Base-by-base conservation (phyloP, 2,329 filamentous ascomycete species). In the Bipolaris victoriae region DNA sequence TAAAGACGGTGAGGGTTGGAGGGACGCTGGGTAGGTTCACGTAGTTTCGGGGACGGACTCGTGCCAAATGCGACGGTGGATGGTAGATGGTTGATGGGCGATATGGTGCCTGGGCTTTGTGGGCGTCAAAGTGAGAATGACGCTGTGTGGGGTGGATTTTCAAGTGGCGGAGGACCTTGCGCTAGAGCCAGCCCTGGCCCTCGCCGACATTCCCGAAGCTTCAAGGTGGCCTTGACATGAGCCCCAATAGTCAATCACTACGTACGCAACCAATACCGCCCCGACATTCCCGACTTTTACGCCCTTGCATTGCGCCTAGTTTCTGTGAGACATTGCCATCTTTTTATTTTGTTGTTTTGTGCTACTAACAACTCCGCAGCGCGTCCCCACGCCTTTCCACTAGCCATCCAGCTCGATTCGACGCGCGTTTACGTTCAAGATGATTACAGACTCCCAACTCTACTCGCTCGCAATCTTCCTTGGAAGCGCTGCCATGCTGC, bases 391-490 rank as follows among this genome's bases (percentile, higher is more conserved):
- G 26, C 43, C 5, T n/a, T 31, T 33, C 22, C 50, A 26, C 52
- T 52, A 15, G n/a, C 50, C 49, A 52, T 58, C 52, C 52, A 64
- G 36, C 62, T 52, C 33, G 39, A 47, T 16, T 44, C 18, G 53
- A 65, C 68, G 63, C 71, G 68, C 66, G 33, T 56, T 71, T 82
- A 60, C 49, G 31, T 40, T 69, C 81, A 90, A 71, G 47, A 99
- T 99, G 95, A 98, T 99, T 76, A 90, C 93, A 76, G 95, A 99
- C 86, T 82, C 85, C 77, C 88, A 95, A 65, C 88, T 99, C 70
- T 97, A 98, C 84, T 86, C 86, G 62, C 86, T 99, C 29, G 93
- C 95, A 77, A 88, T 98, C 77, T 94, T 97, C 77, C 90, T 99
- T 58, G 95, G 95, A 80, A 90, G 88, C 53, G 86, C 88, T 39